These are phyloP conservation scores for Phialemonium atrogriseum DNA, from an alignment of 2,329 filamentous ascomycete genomes.

Conservation along the genomic window DNA sequence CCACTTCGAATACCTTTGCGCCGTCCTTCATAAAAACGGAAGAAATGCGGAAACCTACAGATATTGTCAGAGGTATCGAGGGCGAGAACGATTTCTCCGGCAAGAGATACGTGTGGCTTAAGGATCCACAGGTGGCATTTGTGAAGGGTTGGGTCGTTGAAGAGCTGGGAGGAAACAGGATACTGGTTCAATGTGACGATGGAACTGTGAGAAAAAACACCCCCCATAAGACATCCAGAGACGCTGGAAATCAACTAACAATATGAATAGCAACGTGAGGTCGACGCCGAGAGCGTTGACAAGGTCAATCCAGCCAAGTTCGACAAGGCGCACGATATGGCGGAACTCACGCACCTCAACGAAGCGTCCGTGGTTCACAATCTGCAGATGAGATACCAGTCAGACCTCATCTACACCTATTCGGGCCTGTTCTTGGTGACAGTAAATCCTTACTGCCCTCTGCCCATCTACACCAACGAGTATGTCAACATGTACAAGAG, in stretches of 20 bases:
- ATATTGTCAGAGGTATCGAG: slow-evolving; percentile 66
- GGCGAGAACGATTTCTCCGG: slow-evolving; percentile 98
- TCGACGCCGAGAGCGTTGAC: slow-evolving; percentile 81
- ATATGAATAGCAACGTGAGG: slow-evolving; percentile 64
- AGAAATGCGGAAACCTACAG: slow-evolving; percentile 50
- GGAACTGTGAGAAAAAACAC: slow-evolving; percentile 59
- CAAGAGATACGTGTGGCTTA: slow-evolving; percentile 96
- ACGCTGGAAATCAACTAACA: neutral
- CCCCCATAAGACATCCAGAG: neutral
- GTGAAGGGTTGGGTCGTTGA: slow-evolving; percentile 88
- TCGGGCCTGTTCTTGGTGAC: slow-evolving; percentile 95
- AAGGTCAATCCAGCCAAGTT: slow-evolving; percentile 99
- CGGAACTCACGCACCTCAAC: slow-evolving; percentile 94
- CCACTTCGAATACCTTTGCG: slow-evolving; percentile 76
- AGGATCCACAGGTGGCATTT: slow-evolving; percentile 79
- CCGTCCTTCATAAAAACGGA: slow-evolving; percentile 93
- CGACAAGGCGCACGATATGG: slow-evolving; percentile 99
- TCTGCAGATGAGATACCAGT: slow-evolving; percentile 86
- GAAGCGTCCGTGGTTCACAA: slow-evolving; percentile 98
- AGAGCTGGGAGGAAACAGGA: slow-evolving; percentile 58
- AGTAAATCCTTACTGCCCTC: slow-evolving; percentile 89
- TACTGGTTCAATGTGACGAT: slow-evolving; percentile 90
- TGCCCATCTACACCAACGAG: slow-evolving; percentile 93
- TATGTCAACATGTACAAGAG: slow-evolving; percentile 99
- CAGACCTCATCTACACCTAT: slow-evolving; percentile 97